phyloP scores from a whole-genome alignment of 2,329 filamentous ascomycete species.

The Epichloe festucae region DNA sequence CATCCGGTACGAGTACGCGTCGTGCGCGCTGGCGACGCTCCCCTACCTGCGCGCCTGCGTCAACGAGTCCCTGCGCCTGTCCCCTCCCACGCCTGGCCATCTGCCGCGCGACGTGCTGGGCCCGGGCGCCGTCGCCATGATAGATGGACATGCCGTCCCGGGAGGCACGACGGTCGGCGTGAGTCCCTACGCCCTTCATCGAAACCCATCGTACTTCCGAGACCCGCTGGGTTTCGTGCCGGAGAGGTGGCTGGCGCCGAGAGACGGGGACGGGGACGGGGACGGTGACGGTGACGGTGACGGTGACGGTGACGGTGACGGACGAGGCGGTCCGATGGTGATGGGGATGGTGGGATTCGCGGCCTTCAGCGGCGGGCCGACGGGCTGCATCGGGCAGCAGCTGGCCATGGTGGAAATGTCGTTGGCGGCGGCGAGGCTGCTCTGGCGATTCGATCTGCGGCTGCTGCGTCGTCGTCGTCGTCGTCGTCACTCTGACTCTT shows the following conservation, averaged over 20 bases:
- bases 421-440: not conserved
- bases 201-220: not conserved
- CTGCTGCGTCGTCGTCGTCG: not conserved
- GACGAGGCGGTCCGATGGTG: not conserved
- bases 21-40: slow-evolving; percentile 3
- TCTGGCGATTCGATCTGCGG: not conserved
- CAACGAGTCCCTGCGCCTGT: slow-evolving; percentile 13
- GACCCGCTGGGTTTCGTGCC: slow-evolving; percentile 2
- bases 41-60: slow-evolving; percentile 14
- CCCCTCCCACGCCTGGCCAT: slow-evolving; percentile 10
- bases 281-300: not conserved
- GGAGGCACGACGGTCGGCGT: not conserved
- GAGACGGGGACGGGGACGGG: not conserved
- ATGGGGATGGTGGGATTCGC: not conserved
- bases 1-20: not conserved
- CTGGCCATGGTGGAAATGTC: not conserved
- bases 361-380: not conserved
- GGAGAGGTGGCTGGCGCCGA: slow-evolving; percentile 3
- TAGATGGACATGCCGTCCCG: not conserved
- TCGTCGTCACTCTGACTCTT: too few species aligned
- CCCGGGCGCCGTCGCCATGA: not conserved
- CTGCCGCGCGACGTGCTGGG: slow-evolving; percentile 8
- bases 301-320: not conserved
- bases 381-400: slow-evolving; percentile 4
- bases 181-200: slow-evolving; percentile 1